Evolutionary conservation across 768 basidiomycete genomes (phyloP), one percentile per base, ranked within the genome.

Genomic region (Cantharellus cinnabarinus): DNA sequence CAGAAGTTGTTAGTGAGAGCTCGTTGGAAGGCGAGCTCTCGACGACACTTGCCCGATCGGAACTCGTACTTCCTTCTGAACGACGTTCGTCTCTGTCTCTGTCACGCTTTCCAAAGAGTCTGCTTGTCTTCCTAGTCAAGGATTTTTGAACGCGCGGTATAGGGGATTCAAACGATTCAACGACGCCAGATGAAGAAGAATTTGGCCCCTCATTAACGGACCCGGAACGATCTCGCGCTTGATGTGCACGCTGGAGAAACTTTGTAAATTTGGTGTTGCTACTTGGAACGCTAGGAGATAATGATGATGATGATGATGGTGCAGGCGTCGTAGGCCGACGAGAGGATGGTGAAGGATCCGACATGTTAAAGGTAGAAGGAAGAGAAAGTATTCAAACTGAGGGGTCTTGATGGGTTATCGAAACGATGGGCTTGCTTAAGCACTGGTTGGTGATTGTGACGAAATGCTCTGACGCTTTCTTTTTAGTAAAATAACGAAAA

Each of bases 201-300:
- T 54, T 14, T 7, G 52, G 52, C 10, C 52, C 52, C 10, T 54
- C 52, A 37, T 10, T 37, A 10, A 75, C 68, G 34, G 80, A 79
- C 70, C 74, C 79, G 29, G 78, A 76, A 62, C 81, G 72, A 70
- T 83, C 82, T 51, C 81, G 75, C 55, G 65, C 68, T 40, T 69
- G 66, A 65, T 77, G 75, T 62, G 10, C 7, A 37, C 81, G 83
- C 66, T 83, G 80, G 4, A 85, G 72, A 65, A 85, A 82, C 66
- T 77, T 82, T 66, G 81, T 74, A 3, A 85, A 70, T 68, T 81
- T 83, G 52, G 44, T 10, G 44, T 48, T 48, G 44, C 44, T 10
- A 48, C 10, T 48, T 10, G 29, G 44, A 29, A 48, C 44, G 44
- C 38, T 10, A 54, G 35, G 52, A 10, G 52, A 54, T n/a, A n/a